Evolutionary conservation across 768 basidiomycete species (phyloP), one percentile per base, ranked within the genome.

Genomic region (Asterophora parasitica): DNA sequence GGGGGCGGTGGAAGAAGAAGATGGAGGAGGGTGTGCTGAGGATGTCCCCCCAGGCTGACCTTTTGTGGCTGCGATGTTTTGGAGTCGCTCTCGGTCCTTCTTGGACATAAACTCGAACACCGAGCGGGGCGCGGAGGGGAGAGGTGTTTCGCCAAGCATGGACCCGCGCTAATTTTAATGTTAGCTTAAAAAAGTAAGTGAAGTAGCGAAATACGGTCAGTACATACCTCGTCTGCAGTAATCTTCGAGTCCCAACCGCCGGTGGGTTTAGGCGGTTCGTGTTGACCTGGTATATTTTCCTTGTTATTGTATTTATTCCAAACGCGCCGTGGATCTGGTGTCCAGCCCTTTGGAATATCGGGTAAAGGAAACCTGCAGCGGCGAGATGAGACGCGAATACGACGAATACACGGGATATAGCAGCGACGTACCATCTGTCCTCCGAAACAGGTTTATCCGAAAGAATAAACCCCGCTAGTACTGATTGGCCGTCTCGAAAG

Each of bases 71-170:
- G 77, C 63, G 20, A 88, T 76, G 23, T 74, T 75, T 58, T 83
- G 75, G 12, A 99, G 75, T 5, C 94, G 83, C 50, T 96, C 93
- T 47, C 82, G 79, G 58, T 95, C 92, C 58, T 93, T 94, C 54
- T 86, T 80, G 0, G 96, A 95, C 62, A 98, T 81, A 62, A 83
- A 98, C 37, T 98, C 94, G 62, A 95, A 97, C 12, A 99, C 80
- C 0, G 95, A 97, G 9, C 82, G 81, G 1, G 88, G 79, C 11
- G 76, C 78, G 3, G 82, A 67, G 10, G 82, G 75, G 9, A 89
- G 71, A 9, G 81, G 81, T 8, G 79, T 79, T 66, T 98, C 96
- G 45, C 94, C 94, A 0, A 98, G 72, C 15, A 87, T 72, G 1
- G 76, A 67, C 20, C 92, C 95, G 42, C 96, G 79, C 93, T 97